Evolutionary conservation across 805 yeast species (phyloP).

Genomic region (Phaffomyces opuntiae): DNA sequence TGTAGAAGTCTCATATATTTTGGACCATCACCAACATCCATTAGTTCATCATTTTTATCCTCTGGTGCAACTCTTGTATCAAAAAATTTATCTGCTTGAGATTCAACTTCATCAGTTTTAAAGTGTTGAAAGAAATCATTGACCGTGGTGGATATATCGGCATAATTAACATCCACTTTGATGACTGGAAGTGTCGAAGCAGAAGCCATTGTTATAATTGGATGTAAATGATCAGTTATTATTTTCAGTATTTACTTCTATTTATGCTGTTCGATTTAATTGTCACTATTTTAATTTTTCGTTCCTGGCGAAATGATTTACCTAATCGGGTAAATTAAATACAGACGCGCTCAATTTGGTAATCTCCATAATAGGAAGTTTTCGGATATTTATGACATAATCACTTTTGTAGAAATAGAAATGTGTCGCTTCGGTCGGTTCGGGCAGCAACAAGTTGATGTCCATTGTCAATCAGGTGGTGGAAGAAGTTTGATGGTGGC

Average conservation of each 20-base stretch:
- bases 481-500: too few relatives aligned
- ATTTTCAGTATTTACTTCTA: too few relatives aligned
- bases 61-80: slow-evolving; percentile 26
- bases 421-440: too few relatives aligned
- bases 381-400: too few relatives aligned
- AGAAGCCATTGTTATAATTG: slow-evolving; percentile 16
- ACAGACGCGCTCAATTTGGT: not conserved
- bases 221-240: not conserved
- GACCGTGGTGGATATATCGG: slow-evolving; percentile 49
- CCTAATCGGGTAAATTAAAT: slow-evolving; percentile 6
- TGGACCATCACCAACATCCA: slow-evolving; percentile 35
- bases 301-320: not conserved
- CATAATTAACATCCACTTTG: slow-evolving; percentile 68
- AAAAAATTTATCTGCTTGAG: slow-evolving; percentile 27
- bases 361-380: not conserved
- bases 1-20: slow-evolving; percentile 76
- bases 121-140: slow-evolving; percentile 63
- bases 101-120: slow-evolving; percentile 34
- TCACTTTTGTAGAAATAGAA: too few relatives aligned
- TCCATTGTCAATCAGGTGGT: too few relatives aligned
- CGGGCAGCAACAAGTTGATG: too few relatives aligned
- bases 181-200: slow-evolving; percentile 47
- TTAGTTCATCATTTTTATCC: slow-evolving; percentile 21
- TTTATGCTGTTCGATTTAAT: too few relatives aligned
- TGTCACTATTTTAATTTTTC: not conserved